Evolutionary conservation across 108 stramenopile species (phyloP), one percentile per base, ranked within the genome.

Genomic region (Nannochloropsis oceanica): DNA sequence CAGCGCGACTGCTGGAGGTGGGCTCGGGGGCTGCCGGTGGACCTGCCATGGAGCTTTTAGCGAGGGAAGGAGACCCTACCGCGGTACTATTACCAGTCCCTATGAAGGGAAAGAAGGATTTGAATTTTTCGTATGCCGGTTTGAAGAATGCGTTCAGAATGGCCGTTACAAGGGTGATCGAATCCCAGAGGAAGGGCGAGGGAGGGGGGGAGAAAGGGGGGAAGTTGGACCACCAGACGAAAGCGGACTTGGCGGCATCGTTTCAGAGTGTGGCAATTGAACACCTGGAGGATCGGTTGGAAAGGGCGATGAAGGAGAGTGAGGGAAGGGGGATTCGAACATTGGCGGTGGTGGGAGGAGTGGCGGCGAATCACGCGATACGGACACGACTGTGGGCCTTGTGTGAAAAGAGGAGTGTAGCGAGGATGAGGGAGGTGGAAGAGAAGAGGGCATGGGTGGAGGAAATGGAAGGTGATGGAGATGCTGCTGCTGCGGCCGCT

Each of bases 311-410:
- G 92, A 89, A 88, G 93, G 81, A 81, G 81, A 24, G 91, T 91
- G 44, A 92, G 43, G 90, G 91, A 0, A n/a, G 50, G 26, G 83
- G 85, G 25, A 94, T 96, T n/a, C 86, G 83, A 46, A 91, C 93
- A 24, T 91, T 99, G 20, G 97, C 96, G n/a, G 92, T 99, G 1
- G 98, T 97, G 80, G 98, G 98, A 9, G 98, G 98, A 26, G 98
- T 99, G 20, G 98, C 98, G 22, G 96, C 98, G 26, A 99, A 99
- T 87, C 89, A 87, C 84, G 95, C 95, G 85, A 87, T 97, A 24
- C 92, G 98, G 44, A 85, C 86, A 26, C 92, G 96, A 34, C 82
- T 96, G 85, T 89, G 93, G 34, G 86, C 81, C 27, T 34, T 94
- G 26, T 93, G 94, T 84, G 86, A 83, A 18, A 25, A 43, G 25